Base-by-base conservation (phyloP, 306 rosid species). In the Gastrolobium bilobum region DNA sequence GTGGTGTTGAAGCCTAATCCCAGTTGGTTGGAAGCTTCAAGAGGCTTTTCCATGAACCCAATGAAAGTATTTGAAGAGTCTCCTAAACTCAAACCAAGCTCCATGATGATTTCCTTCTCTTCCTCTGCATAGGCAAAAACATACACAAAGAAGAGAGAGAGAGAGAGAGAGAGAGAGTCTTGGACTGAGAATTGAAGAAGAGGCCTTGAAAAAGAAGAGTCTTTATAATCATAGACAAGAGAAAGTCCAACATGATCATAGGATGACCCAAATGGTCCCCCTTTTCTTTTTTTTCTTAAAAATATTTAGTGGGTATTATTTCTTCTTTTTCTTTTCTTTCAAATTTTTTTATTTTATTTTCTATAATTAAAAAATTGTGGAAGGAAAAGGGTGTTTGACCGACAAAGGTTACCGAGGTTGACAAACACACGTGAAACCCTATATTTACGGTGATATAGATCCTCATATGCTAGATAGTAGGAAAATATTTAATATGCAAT, bases 31-130 rank as follows among this genome's bases (percentile, higher is more conserved):
- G 56, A 4, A 31, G 69, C 75, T 72, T 91, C 20, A 39, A 9
- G 75, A 75, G 64, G 80, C 60, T 48, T 87, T 85, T 81, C 85
- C 81, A 69, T 86, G 90, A 77, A 88, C 13, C 3, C 81, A 11
- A 89, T 72, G 4, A 88, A 82, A 10, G 95, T 85, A 67, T 84
- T 88, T 7, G 97, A 78, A 70, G 93, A 29, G 13, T 91, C 97
- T 20, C 99, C 99, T 31, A 96, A 83, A 74, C 93, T 93, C 39
- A 96, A 84, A 67, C 88, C 99, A 43, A 96, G 85, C 83, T 96
- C 98, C 99, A 95, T 91, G 75, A 95, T 91, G 75, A n/a, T 71
- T 56, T 71, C n/a, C 42, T 72, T 66, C 44, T 63, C 58, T 64
- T 47, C 6, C 47, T 77, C 56, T 42, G 47, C 68, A 65, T 85